These are phyloP conservation scores for Primulina tabacum DNA, from an alignment of 257 asterid species.

Conservation along the genomic window DNA sequence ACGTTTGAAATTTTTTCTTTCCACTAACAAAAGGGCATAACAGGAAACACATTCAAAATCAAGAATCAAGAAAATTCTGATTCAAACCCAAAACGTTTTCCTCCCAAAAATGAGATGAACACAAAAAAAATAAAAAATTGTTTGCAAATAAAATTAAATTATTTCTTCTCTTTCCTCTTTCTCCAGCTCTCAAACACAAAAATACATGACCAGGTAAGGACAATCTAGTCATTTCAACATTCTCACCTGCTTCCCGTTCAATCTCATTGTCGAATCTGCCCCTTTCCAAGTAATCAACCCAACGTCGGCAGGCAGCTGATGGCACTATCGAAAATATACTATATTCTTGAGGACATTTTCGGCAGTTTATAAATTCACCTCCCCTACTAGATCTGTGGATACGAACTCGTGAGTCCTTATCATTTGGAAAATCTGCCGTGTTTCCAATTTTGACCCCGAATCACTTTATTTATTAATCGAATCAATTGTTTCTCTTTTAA, in stretches of 20 bases:
- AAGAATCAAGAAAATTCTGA: no score
- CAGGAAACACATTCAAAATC: conserved; percentile 4
- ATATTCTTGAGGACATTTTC: conserved; percentile 12
- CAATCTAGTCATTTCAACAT: conserved; percentile 32
- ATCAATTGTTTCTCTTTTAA: not conserved
- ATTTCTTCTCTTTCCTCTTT: no score
- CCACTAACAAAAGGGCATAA: conserved; percentile 4
- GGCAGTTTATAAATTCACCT: conserved; percentile 1
- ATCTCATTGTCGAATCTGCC: conserved; percentile 23
- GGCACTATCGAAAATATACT: conserved; percentile 18
- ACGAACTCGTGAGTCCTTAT: no score
- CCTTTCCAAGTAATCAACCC: conserved; percentile 19
- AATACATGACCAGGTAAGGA: conserved; percentile 17
- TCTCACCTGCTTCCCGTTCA: conserved; percentile 26
- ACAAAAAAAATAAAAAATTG: no score
- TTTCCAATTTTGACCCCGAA: not conserved
- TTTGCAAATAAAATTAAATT: no score
- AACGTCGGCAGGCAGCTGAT: conserved; percentile 27
- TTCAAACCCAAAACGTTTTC: no score
- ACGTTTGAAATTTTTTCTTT: no score
- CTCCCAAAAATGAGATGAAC: no score
- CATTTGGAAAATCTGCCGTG: no score
- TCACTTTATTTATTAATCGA: no score
- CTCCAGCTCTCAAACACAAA: no score
- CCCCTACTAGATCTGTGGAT: no score